Evolutionary conservation across 805 yeast species (phyloP), one percentile per base, ranked within the genome.

Genomic region (Candida ulmi): DNA sequence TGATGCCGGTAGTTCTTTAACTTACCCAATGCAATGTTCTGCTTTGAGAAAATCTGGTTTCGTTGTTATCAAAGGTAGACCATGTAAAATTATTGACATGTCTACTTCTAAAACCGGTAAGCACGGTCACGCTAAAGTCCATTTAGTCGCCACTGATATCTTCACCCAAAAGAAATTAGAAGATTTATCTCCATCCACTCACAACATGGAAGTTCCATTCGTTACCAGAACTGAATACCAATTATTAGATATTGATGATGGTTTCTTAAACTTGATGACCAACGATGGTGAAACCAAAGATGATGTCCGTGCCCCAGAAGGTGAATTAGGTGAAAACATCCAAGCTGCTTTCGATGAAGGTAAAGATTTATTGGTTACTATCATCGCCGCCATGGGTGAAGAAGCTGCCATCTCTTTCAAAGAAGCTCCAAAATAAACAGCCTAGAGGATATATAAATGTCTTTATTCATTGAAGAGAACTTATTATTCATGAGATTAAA

Each of bases 51-150:
- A 93, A 95, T 85, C 80, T 80, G 99, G 99, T 66, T 95, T 87
- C 83, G 99, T 93, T 68, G 95, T 83, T 61, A 93, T 91, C 78
- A 93, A 93, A 80, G 78, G 87, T 65, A 95, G 99, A 82, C 99
- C 99, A 69, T 93, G 98, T 82, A 93, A 93, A 83, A 93, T 93
- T 72, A 95, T 93, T 63, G 99, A 93, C 72, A 93, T 93, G 99
- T 93, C 99, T 51, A 93, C 99, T 66, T 93, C 99, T 65, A 93
- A 93, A 85, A 93, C 99, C 61, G 99, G 99, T 77, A 93, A 93
- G 97, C 99, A 93, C 85, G 99, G 99, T 78, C 99, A 93, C 93
- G 99, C 99, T 71, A 93, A 93, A 83, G 99, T 93, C 72, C 98
- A 93, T 76, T 81, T 93, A 76, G 98, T 93, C 57, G 98, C 98